Evolutionary conservation across 306 rosid species (phyloP), one percentile per base, ranked within the genome.

Genomic region (Hylodesmum podocarpum): DNA sequence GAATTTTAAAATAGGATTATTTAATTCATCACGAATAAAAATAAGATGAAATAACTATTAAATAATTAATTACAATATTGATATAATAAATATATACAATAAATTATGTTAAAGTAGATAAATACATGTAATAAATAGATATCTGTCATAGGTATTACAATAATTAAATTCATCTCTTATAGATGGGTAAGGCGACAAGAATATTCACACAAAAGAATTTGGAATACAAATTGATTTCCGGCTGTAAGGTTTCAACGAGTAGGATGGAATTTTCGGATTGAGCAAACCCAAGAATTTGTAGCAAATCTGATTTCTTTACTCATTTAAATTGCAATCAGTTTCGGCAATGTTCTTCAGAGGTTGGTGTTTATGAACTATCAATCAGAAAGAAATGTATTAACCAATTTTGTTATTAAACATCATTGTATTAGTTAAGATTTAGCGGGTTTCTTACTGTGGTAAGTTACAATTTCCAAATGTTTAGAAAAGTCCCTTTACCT

Each of bases 311-410:
- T 33, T 6, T 39, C 25, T 21, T 0, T 22, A 3, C 36, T 7
- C 5, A 49, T 36, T 31, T 13, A 72, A 33, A 7, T 53, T 34
- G 3, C 2, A 2, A 10, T 15, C 37, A 53, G 28, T 51, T 51
- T 33, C 6, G 44, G 31, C 13, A 50, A 28, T 44, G 18, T 43
- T 44, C 39, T 24, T 11, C 2, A 34, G 72, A 46, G n/a, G 41
- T 69, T 49, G 46, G 62, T 49, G 61, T 10, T 70, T 18, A 2
- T 18, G 61, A 47, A 47, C 16, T 9, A 47, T 47, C 44, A n/a
- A 67, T 27, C 9, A 11, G 75, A 49, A 70, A 40, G 62, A 70
- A 49, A 70, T 49, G 62, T 47, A 18, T 12, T 31, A 69, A 69
- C 61, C 28, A 29, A 28, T 28, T 58, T 54, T 58, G 22, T 3